phyloP scores from a whole-genome alignment of 1,284 basidiomycete species.

The Ceratorhiza oryzae-sativae region DNA sequence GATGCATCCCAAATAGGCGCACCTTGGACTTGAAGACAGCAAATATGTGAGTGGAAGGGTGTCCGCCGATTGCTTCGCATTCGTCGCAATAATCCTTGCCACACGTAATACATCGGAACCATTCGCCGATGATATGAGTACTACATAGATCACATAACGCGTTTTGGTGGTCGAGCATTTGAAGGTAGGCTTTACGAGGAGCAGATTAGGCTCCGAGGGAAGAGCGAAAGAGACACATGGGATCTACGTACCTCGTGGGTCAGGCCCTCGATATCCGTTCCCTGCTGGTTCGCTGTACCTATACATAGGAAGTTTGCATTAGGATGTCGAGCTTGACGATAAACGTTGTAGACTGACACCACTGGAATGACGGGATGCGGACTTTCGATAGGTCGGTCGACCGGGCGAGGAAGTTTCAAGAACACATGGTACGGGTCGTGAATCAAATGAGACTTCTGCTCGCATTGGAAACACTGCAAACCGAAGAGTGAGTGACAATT shows the following conservation, averaged over 20 bases:
- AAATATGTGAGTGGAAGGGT: constrained; percentile 82
- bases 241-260: constrained; percentile 65
- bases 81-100: constrained; percentile 79
- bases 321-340: not conserved
- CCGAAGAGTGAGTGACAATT: not conserved
- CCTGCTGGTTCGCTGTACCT: constrained; percentile 77
- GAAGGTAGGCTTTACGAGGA: constrained; percentile 69
- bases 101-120: constrained; percentile 90
- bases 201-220: constrained; percentile 21
- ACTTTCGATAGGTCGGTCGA: constrained; percentile 72
- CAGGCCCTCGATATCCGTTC: constrained; percentile 55
- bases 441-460: constrained; percentile 73
- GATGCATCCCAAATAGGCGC: constrained; percentile 44
- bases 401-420: constrained; percentile 81
- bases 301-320: constrained; percentile 33
- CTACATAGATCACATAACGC: constrained; percentile 81
- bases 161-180: constrained; percentile 66
- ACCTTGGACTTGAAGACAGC: constrained; percentile 85
- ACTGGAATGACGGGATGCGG: constrained; percentile 67
- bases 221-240: constrained; percentile 16
- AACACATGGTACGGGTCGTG: constrained; percentile 87
- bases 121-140: constrained; percentile 74
- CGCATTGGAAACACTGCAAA: constrained; percentile 78
- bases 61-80: constrained; percentile 79
- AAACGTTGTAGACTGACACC: constrained; percentile 57